Conservation (phyloP, 495 filamentous ascomycete genomes). For the Aspergillus ellipticus region DNA sequence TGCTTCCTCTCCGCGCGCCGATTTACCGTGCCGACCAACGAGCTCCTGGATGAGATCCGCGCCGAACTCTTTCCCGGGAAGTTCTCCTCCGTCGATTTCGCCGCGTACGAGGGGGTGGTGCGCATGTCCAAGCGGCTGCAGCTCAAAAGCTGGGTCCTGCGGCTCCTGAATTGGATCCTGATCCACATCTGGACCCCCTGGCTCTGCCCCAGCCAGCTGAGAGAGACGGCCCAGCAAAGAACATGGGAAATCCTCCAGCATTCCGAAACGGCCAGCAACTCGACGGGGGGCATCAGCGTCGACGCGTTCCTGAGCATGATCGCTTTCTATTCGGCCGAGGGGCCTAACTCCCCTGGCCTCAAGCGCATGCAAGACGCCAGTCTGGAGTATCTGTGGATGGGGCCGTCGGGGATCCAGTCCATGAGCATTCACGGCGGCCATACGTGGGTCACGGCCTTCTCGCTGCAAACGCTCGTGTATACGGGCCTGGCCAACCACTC, state of each 20-base stretch:
- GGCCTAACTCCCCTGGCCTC: conserved; percentile 1
- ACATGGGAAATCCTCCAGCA: conserved; percentile 1
- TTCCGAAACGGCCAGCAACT: conserved; percentile 3
- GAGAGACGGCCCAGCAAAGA: not conserved
- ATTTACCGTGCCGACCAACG: conserved; percentile 7
- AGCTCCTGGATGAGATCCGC: conserved; percentile 7
- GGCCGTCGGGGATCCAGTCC: conserved; percentile 4
- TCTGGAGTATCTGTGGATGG: conserved; percentile 10
- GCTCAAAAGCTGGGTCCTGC: conserved; percentile 6
- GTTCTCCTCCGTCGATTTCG: not conserved
- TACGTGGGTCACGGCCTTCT: conserved; percentile 10
- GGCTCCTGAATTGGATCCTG: conserved; percentile 58
- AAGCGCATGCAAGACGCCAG: conserved; percentile 3
- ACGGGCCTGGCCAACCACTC: not conserved
- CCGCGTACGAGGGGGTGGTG: not conserved
- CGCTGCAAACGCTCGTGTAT: conserved; percentile 4
- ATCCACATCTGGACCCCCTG: conserved; percentile 12
- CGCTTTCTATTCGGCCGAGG: conserved; percentile 4
- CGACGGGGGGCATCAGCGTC: conserved; percentile 2
- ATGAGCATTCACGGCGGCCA: conserved; percentile 9
- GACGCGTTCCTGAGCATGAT: conserved; percentile 10
- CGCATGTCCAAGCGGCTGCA: not conserved
- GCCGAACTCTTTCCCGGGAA: conserved; percentile 1
- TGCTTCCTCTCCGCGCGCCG: conserved; percentile 4
- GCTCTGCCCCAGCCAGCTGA: not conserved